Percentiles rank a stretch among this genome's conserved stretches.
Conservation (phyloP, 176 grass and related monocot genomes). For the Chloris gayana region DNA sequence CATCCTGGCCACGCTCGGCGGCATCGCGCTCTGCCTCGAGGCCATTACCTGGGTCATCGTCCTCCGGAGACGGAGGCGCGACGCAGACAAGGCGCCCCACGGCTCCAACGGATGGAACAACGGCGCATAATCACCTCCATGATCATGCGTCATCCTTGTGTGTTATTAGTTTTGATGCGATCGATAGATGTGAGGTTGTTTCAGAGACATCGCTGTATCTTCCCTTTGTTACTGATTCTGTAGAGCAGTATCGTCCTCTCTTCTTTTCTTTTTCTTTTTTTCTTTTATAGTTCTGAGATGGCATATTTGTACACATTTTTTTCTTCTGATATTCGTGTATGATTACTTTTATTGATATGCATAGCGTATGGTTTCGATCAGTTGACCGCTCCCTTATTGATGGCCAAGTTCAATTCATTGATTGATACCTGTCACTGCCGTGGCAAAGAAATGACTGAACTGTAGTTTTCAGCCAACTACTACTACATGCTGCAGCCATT, state of each 20-base stretch:
- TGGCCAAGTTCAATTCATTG: not conserved
- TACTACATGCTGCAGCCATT: not conserved
- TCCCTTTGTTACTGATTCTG: not conserved
- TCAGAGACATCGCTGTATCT: constrained; percentile 20
- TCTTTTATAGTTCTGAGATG: not conserved
- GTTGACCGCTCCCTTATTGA: not conserved
- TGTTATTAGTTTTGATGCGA: constrained; percentile 42
- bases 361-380: constrained; percentile 36
- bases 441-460: not conserved
- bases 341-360: constrained; percentile 42
- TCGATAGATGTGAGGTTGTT: not conserved
- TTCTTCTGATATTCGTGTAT: constrained; percentile 10
- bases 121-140: constrained; percentile 15
- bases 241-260: not conserved
- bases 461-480: not conserved
- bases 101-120: constrained; percentile 36
- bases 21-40: constrained; percentile 65
- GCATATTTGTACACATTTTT: constrained; percentile 45
- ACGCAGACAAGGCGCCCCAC: constrained; percentile 32
- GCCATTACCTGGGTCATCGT: constrained; percentile 75
- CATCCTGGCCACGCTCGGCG: constrained; percentile 60
- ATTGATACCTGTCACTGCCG: not conserved
- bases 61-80: constrained; percentile 44
- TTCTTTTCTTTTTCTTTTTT: not conserved
- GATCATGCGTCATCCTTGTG: not conserved